Evolutionary conservation across 2,329 filamentous ascomycete genomes (phyloP).

Genomic region (Pestalotiopsis sp.): DNA sequence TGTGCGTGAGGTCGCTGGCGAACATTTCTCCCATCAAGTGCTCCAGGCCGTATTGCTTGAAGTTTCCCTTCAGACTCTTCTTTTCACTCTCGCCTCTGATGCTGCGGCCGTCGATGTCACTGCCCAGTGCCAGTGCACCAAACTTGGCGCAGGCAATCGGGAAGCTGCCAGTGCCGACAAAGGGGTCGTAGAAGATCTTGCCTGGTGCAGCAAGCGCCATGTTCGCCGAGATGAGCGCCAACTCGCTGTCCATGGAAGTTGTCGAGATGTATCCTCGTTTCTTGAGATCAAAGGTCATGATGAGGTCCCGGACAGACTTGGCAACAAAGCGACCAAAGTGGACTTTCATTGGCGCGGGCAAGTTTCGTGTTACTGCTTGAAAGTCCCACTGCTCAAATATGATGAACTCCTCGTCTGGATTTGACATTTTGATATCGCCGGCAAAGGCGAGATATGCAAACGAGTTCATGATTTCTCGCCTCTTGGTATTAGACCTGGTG

Average conservation of each 20-base stretch:
- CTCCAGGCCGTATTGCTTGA: conserved; percentile 77
- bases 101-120: conserved; percentile 90
- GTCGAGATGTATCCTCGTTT: conserved; percentile 93
- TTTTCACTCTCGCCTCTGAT: conserved; percentile 72
- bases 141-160: conserved; percentile 89
- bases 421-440: conserved; percentile 77
- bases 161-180: conserved; percentile 94
- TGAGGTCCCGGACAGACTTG: conserved; percentile 66
- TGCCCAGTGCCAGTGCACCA: conserved; percentile 80
- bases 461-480: conserved; percentile 77
- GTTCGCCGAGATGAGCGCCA: conserved; percentile 90
- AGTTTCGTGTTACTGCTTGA: conserved; percentile 48
- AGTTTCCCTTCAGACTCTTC: conserved; percentile 68
- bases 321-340: conserved; percentile 76
- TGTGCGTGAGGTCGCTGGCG: conserved; percentile 85
- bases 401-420: conserved; percentile 74
- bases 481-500: conserved; percentile 64
- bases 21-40: conserved; percentile 76
- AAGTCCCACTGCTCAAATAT: conserved; percentile 82
- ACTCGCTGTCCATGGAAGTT: conserved; percentile 95
- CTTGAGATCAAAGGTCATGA: conserved; percentile 84
- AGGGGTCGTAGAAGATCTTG: conserved; percentile 91
- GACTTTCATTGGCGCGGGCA: conserved; percentile 60
- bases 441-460: conserved; percentile 79
- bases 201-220: conserved; percentile 81